A percentile compares a stretch with the other conserved stretches of the same genome.
Evolutionary conservation across 78 protist genomes (phyloP).

Genomic region (Dictyostelium firmibasis): DNA sequence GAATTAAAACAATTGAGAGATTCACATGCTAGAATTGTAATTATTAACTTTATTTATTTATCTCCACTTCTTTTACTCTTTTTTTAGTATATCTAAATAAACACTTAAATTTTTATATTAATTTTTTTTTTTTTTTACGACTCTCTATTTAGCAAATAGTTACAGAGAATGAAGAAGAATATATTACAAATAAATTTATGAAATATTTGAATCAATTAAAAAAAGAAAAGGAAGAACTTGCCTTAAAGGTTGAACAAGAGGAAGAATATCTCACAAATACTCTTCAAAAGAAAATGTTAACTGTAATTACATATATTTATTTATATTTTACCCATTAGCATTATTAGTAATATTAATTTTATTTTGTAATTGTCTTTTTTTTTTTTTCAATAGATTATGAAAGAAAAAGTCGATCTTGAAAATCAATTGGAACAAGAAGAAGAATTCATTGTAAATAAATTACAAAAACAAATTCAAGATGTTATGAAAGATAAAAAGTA

Average conservation of each 20-base stretch:
- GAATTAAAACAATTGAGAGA: constrained; percentile 54
- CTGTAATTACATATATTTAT: constrained; percentile 11
- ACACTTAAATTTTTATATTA: neutral
- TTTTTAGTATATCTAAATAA: too few relatives aligned
- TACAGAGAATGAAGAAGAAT: constrained; percentile 89
- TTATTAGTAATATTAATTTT: too few relatives aligned
- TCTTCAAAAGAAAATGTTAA: constrained; percentile 78
- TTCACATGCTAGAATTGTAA: constrained; percentile 56
- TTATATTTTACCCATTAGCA: too few relatives aligned
- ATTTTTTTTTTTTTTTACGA: neutral
- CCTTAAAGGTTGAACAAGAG: constrained; percentile 85
- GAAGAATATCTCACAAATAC: constrained; percentile 86
- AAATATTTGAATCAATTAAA: constrained; percentile 76
- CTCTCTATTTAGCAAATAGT: constrained; percentile 41
- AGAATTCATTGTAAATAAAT: constrained; percentile 87
- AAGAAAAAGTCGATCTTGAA: constrained; percentile 88
- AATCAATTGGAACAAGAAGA: constrained; percentile 89
- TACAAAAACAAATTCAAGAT: constrained; percentile 82
- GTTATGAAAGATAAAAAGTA: constrained; percentile 70
- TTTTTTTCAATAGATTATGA: constrained; percentile 42
- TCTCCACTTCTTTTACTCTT: neutral
- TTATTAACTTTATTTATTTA: neutral
- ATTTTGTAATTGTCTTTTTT: neutral
- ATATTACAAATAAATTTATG: constrained; percentile 84
- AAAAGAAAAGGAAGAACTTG: constrained; percentile 81